Evolutionary conservation across 192 early-diverging fungal genomes (phyloP).

Genomic region (Allomyces javanicus): DNA sequence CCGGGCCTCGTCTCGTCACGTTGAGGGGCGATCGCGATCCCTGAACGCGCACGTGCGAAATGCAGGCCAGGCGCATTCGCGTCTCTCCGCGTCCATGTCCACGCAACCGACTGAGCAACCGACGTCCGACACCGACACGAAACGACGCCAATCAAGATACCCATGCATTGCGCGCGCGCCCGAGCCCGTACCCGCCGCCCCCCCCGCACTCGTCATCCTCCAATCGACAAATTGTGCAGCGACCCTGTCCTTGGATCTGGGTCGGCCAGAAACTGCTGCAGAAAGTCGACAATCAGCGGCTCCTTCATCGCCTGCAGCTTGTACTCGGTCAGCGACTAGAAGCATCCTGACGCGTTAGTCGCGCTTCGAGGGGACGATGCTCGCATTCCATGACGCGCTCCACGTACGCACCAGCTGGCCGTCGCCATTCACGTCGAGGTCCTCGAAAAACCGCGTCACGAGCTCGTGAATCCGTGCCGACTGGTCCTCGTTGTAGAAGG

Average conservation of each 20-base stretch:
- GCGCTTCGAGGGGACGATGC: not conserved
- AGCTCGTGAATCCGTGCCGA: conserved; percentile 37
- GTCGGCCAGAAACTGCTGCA: conserved; percentile 49
- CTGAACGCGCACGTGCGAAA: no score
- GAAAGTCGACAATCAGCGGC: conserved; percentile 53
- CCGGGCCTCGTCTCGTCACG: no score
- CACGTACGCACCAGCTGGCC: conserved; percentile 36
- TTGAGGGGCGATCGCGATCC: no score
- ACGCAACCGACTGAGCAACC: no score
- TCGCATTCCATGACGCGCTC: not conserved
- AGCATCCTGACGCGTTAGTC: not conserved
- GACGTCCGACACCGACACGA: no score
- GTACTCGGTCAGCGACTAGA: conserved; percentile 47
- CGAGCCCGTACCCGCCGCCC: no score
- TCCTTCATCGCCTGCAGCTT: conserved; percentile 62
- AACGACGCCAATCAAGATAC: no score
- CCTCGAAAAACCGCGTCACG: conserved; percentile 53
- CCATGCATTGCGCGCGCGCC: no score
- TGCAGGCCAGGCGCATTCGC: no score
- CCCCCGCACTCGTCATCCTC: no score
- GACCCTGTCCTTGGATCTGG: conserved; percentile 1
- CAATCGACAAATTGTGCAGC: no score
- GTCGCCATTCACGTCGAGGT: conserved; percentile 60
- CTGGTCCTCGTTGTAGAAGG: conserved; percentile 33
- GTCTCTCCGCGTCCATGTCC: no score